These are phyloP conservation scores for Cetradonia linearis DNA, from an alignment of 495 filamentous ascomycete species.

Conservation along the genomic window DNA sequence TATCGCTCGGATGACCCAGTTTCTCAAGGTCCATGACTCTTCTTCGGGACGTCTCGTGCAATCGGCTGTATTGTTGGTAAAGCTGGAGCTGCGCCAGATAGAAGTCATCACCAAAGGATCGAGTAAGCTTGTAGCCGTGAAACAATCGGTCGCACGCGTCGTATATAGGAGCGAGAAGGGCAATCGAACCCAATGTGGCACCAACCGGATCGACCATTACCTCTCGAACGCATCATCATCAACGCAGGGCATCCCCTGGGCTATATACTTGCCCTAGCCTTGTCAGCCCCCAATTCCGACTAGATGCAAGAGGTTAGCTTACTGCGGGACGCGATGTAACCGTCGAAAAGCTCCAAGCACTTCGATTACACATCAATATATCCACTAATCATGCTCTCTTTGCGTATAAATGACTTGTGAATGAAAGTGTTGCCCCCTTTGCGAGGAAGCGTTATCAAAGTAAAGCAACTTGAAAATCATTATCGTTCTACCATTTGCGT, in stretches of 20 bases:
- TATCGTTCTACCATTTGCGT: background rate
- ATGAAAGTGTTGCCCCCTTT: no score
- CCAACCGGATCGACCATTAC: background rate
- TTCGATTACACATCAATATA: background rate
- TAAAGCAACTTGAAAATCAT: background rate
- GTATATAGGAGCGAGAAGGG: background rate
- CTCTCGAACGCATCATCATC: background rate
- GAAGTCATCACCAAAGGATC: background rate
- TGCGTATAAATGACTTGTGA: no score
- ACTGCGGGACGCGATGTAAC: background rate
- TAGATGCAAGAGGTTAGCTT: background rate
- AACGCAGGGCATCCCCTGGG: background rate
- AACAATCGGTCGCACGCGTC: background rate
- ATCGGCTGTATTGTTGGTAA: background rate
- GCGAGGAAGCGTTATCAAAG: no score
- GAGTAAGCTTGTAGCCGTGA: background rate
- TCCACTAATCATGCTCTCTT: no score
- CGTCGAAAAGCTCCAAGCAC: background rate
- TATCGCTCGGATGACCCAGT: background rate
- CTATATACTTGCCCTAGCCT: background rate
- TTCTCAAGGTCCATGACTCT: background rate
- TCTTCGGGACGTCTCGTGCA: background rate
- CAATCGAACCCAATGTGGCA: background rate
- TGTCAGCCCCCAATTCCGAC: background rate
- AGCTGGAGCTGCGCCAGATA: background rate